These are phyloP conservation scores for Dimocarpus longan DNA, from an alignment of 345 rosid species.

Conservation along the genomic window DNA sequence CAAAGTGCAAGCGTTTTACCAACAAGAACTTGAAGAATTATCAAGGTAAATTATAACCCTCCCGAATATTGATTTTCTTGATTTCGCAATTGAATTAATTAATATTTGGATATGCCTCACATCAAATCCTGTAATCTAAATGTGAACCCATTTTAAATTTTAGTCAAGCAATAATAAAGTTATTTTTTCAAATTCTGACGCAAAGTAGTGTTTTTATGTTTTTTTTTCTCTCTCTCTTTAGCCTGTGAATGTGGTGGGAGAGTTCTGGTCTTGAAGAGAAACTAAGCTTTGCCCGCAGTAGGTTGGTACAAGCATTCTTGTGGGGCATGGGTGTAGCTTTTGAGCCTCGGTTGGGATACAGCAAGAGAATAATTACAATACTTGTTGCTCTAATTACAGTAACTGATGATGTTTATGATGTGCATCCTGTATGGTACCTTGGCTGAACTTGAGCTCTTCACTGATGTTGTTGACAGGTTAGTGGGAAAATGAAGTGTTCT, in stretches of 20 bases:
- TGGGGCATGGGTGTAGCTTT: constrained; percentile 22
- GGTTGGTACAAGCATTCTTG: constrained; percentile 14
- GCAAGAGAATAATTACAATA: constrained; percentile 17
- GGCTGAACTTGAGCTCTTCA: constrained; percentile 24
- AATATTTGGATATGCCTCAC: no score
- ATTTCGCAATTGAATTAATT: no score
- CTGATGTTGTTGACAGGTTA: constrained; percentile 31
- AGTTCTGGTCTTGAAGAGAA: constrained; percentile 15
- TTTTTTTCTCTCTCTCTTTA: no score
- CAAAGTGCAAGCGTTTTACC: constrained; percentile 20
- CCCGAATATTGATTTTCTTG: neutral
- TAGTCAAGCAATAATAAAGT: no score
- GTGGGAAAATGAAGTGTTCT: neutral
- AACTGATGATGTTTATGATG: constrained; percentile 24
- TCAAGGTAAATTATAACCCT: constrained; percentile 14
- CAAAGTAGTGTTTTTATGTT: neutral
- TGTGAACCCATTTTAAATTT: no score
- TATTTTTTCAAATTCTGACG: neutral
- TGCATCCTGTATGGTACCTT: constrained; percentile 26
- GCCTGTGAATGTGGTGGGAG: constrained; percentile 27
- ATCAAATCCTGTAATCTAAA: no score
- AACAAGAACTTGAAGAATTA: constrained; percentile 21
- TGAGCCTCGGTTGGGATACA: constrained; percentile 13
- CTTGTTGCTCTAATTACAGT: no score
- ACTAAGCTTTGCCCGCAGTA: constrained; percentile 22